Conservation (phyloP, 169 alveolate genomes). For the Plasmodium knowlesi region DNA sequence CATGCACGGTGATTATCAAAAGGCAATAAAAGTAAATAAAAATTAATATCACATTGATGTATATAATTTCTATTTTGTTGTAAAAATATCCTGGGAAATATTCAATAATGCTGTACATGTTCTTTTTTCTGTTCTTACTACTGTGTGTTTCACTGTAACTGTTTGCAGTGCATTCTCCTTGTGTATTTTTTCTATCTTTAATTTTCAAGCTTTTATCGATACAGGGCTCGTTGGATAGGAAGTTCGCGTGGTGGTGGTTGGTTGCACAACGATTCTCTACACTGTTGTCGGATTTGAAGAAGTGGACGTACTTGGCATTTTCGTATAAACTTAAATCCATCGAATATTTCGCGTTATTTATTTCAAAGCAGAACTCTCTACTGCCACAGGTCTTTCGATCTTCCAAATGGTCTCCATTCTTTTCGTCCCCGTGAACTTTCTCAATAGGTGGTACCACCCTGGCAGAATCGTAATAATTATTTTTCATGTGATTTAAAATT, state of each 20-base stretch:
- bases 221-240: neutral
- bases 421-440: conserved; percentile 4
- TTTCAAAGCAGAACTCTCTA: conserved; percentile 29
- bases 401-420: neutral
- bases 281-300: neutral
- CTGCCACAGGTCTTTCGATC: neutral
- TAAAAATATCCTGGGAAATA: conserved; percentile 56
- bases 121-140: neutral
- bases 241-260: neutral
- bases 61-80: conserved; percentile 20
- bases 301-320: neutral
- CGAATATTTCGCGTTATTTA: conserved; percentile 41
- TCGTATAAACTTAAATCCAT: conserved; percentile 9
- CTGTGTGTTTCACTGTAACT: neutral
- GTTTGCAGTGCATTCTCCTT: neutral
- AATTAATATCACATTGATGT: conserved; percentile 50
- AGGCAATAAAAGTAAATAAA: conserved; percentile 44
- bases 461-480: conserved; percentile 44
- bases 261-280: neutral
- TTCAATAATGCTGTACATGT: conserved; percentile 44
- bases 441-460: neutral
- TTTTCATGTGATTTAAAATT: conserved; percentile 56
- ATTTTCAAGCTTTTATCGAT: neutral
- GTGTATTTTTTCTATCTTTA: neutral
- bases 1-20: conserved; percentile 53